Base-by-base conservation (phyloP, 1,139 yeast genomes). In the Candida sp. region DNA sequence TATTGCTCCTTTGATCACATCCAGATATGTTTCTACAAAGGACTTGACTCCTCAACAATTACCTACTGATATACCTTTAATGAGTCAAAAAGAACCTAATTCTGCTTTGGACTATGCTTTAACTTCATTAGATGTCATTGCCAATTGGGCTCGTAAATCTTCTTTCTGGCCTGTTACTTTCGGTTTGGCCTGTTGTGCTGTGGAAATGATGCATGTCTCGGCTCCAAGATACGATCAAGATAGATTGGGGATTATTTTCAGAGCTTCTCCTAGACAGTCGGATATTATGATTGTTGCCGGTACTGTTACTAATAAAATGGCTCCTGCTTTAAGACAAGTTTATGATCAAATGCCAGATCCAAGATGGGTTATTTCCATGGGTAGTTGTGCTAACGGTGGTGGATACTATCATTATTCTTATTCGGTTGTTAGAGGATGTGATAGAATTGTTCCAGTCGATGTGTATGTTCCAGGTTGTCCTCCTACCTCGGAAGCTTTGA, bases 321-420 rank as follows among this genome's bases (percentile, higher is more conserved):
- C 96, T 0, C 96, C 96, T 36, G 95, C 95, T 22, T 75, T 88
- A 63, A 84, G 96, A 73, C 95, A 87, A 70, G 96, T 88, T 38
- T 88, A 88, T 66, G 96, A 88, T 67, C 96, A 88, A 69, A 88
- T 88, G 96, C 90, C 96, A 35, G 95, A 87, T 54, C 96, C 96
- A 42, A 82, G 91, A 69, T 79, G 82, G 85, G 96, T 88, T 45
- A 87, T 88, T 58, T 86, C 95, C 48, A 88, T 88, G 96, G 96
- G 96, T 38, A 85, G 95, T 7, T 88, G 96, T 70, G 96, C 96
- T 50, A 88, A 88, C 63, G 96, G 96, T 49, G 96, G 96, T 50
- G 96, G 96, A 34, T 88, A 88, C 70, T 88, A 88, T 70, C 96
- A 88, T 67, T 88, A 88, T 66, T 85, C 95, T 15, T 88, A 88